phyloP scores from a whole-genome alignment of 2,329 filamentous ascomycete species.

The Scedosporium aurantiacum region DNA sequence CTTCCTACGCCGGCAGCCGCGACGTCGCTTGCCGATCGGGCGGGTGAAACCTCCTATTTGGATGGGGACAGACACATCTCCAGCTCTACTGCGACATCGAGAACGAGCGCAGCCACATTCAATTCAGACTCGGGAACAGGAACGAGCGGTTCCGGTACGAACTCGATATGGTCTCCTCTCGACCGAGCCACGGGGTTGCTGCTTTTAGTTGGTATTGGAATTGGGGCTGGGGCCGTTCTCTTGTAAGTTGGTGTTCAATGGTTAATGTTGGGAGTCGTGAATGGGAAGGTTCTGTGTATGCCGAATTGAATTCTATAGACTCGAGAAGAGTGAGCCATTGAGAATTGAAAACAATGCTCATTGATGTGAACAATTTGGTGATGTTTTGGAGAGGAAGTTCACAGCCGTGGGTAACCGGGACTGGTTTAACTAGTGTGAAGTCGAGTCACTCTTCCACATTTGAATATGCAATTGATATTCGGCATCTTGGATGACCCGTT shows the following conservation, averaged over 20 bases:
- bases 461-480: too few relatives aligned
- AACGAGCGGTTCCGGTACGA: background rate
- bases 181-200: background rate
- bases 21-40: conserved; percentile 13
- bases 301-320: too few relatives aligned
- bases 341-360: too few relatives aligned
- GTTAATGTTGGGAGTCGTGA: background rate
- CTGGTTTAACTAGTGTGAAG: too few relatives aligned
- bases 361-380: too few relatives aligned
- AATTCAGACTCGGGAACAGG: background rate
- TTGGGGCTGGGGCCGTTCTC: background rate
- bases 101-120: background rate
- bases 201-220: background rate
- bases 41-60: conserved; percentile 12
- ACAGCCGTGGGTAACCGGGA: background rate
- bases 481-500: background rate
- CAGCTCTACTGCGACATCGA: background rate
- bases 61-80: background rate
- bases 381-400: background rate
- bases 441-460: too few relatives aligned
- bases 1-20: conserved; percentile 13
- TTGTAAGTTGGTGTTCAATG: background rate
- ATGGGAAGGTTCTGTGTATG: too few relatives aligned
- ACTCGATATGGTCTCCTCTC: background rate
- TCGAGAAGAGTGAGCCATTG: too few relatives aligned